phyloP scores from a whole-genome alignment of 257 asterid genomes.

The Haberlea rhodopensis region DNA sequence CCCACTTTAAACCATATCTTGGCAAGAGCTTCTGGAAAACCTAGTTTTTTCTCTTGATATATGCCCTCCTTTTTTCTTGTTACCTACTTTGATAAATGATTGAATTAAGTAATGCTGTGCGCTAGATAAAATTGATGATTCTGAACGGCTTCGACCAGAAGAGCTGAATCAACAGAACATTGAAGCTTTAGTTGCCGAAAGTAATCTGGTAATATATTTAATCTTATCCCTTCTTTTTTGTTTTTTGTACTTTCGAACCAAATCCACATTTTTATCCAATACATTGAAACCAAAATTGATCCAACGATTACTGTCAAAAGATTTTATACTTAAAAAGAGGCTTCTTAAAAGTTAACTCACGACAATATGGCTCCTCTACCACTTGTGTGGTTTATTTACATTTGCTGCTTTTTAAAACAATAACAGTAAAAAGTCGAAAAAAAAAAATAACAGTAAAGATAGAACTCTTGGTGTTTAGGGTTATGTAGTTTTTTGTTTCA shows the following conservation, averaged over 20 bases:
- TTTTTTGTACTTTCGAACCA: neutral
- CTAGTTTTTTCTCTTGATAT: neutral
- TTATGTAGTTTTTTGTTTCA: slow-evolving; percentile 28
- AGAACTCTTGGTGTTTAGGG: neutral
- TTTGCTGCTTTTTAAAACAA: neutral
- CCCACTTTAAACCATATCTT: neutral
- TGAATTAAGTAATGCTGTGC: slow-evolving; percentile 24
- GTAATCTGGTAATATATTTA: slow-evolving; percentile 70
- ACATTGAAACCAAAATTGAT: slow-evolving; percentile 20
- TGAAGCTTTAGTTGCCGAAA: slow-evolving; percentile 98
- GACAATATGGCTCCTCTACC: neutral
- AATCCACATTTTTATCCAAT: neutral
- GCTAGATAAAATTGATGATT: slow-evolving; percentile 59
- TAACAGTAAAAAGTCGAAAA: neutral
- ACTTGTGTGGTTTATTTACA: neutral
- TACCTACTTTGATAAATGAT: slow-evolving; percentile 19
- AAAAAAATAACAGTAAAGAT: neutral
- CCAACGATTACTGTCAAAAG: slow-evolving; percentile 18
- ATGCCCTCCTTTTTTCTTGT: slow-evolving; percentile 9
- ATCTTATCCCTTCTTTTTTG: slow-evolving; percentile 4
- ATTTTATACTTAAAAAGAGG: neutral
- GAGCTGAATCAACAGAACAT: slow-evolving; percentile 94
- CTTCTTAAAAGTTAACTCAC: too few relatives aligned
- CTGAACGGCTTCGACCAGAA: slow-evolving; percentile 93
- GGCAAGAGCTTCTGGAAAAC: neutral